These are phyloP conservation scores for Pterula multifida DNA, from an alignment of 1,284 basidiomycete genomes.

Conservation along the genomic window DNA sequence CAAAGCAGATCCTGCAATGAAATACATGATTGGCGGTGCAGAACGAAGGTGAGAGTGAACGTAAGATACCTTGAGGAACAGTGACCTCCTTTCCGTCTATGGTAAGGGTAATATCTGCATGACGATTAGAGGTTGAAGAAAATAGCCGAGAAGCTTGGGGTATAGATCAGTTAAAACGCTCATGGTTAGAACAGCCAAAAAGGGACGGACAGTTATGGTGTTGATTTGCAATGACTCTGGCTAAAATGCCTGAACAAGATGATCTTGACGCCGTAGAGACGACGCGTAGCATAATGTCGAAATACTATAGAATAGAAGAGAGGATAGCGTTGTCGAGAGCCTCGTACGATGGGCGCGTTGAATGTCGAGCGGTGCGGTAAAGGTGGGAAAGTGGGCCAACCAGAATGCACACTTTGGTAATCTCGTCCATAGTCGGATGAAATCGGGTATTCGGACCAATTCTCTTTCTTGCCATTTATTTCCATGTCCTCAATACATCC, in stretches of 20 bases:
- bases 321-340: background rate
- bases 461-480: background rate
- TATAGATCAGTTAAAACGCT: background rate
- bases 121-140: conserved; percentile 49
- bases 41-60: conserved; percentile 5
- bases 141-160: conserved; percentile 15
- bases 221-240: background rate
- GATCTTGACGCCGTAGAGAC: background rate
- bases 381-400: background rate
- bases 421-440: background rate
- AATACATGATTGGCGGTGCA: background rate
- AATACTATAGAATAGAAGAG: background rate
- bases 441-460: background rate
- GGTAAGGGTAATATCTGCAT: conserved; percentile 79
- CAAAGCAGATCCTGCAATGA: conserved; percentile 65
- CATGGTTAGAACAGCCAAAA: background rate
- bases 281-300: background rate
- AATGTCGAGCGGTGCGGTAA: background rate
- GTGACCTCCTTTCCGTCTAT: conserved; percentile 92
- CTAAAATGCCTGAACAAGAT: background rate
- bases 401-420: background rate
- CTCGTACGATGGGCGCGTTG: background rate
- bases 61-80: conserved; percentile 68
- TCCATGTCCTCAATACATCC: background rate
- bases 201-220: background rate